phyloP scores from a whole-genome alignment of 1,284 basidiomycete species.

The Veloboletus limbatus region DNA sequence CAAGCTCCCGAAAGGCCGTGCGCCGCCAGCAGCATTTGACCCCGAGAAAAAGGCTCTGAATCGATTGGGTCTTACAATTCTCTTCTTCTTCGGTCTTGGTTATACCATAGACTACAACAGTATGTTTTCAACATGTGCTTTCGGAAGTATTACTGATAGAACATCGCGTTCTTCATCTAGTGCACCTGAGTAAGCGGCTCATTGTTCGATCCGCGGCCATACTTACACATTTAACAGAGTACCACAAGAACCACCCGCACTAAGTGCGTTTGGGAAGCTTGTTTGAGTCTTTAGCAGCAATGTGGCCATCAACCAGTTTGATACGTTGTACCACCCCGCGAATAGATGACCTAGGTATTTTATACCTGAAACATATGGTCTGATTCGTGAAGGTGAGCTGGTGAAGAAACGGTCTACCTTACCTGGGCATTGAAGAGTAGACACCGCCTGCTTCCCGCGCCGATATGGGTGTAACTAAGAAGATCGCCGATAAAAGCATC shows the following conservation, averaged over 20 bases:
- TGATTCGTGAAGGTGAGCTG: conserved; percentile 7
- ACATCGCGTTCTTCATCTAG: conserved; percentile 36
- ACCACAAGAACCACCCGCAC: conserved; percentile 86
- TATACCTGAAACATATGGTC: conserved; percentile 11
- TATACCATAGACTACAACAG: conserved; percentile 93
- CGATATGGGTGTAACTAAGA: neutral
- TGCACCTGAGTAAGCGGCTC: conserved; percentile 70
- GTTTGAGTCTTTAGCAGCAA: neutral
- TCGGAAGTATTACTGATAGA: conserved; percentile 3
- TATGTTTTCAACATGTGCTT: conserved; percentile 43
- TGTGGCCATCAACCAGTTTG: conserved; percentile 11
- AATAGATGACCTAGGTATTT: conserved; percentile 26
- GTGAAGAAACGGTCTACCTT: neutral
- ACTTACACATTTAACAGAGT: conserved; percentile 50
- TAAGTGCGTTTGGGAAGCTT: conserved; percentile 32
- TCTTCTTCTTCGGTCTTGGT: conserved; percentile 76
- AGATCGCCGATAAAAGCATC: neutral
- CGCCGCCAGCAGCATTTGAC: conserved; percentile 61
- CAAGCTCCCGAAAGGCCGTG: conserved; percentile 80
- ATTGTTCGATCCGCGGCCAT: conserved; percentile 7
- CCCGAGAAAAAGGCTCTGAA: conserved; percentile 85
- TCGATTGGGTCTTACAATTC: conserved; percentile 70
- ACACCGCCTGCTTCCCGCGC: neutral
- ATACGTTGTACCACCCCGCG: conserved; percentile 20
- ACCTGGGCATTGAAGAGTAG: neutral